Base-by-base conservation (phyloP, 1,284 basidiomycete genomes). In the Inonotus obliquus region DNA sequence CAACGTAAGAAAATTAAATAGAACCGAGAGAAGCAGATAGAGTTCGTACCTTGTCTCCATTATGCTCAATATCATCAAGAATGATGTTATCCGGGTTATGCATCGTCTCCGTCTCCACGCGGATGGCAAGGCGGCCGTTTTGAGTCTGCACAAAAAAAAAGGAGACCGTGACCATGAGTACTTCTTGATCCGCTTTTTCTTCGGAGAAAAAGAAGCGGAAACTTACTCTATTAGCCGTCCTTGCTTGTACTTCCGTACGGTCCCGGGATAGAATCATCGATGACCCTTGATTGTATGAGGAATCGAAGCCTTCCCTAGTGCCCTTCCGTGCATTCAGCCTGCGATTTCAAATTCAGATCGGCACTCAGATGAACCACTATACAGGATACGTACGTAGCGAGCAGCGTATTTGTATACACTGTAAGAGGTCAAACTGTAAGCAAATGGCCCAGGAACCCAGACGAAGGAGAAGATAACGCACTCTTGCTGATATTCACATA, bases 391-490 rank as follows among this genome's bases (percentile, higher is more conserved):
- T 51, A 61, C 60, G 61, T 62, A 17, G 61, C 61, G 11, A 62
- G 38, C 3, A 62, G 27, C 4, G 61, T 44, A 51, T 62, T 62
- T 44, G 61, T 54, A 23, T 62, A 62, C 41, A 62, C 61, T 62
- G 21, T 38, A 39, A 2, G 14, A 14, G 37, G n/a, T 29, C n/a
- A 0, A 52, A 29, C 29, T 23, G 38, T 23, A 57, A 37, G 10
- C 25, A 25, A 29, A 11, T 32, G 32, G 19, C 48, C 11, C 3
- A 38, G 25, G n/a, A 35, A 35, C 41, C 39, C 4, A 29, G 35
- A 19, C 9, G 9, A 4, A 9, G 32, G 21, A 19, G 21, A 37
- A n/a, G 17, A 13, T 29, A 29, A 61, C 63, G n/a, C 25, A 64
- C 63, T 48, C 45, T 51, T 61, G 32, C 60, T 61, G 29, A 58